Conservation (phyloP, 2,329 filamentous ascomycete species). For the Dactylellina cionopaga region DNA sequence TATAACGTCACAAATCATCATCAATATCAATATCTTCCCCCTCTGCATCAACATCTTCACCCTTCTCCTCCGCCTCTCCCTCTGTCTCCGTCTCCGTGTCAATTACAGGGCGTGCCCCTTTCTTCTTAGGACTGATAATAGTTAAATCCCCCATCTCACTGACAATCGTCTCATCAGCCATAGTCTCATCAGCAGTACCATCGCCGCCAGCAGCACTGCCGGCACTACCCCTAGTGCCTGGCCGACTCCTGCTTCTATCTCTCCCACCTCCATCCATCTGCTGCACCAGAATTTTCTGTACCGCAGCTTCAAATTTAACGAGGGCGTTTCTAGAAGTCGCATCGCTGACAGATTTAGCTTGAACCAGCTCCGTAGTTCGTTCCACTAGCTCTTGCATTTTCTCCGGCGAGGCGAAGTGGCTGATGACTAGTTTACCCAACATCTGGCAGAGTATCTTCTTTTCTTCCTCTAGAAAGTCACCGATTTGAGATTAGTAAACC, state of each 20-base stretch:
- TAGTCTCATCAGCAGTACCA: constrained; percentile 59
- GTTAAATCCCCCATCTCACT: constrained; percentile 61
- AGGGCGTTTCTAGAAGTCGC: constrained; percentile 72
- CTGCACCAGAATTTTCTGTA: constrained; percentile 75
- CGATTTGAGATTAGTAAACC: constrained; percentile 6
- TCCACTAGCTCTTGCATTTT: constrained; percentile 70
- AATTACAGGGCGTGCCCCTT: constrained; percentile 57
- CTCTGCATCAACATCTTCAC: constrained; percentile 57
- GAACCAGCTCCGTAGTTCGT: constrained; percentile 71
- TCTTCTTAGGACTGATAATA: constrained; percentile 64
- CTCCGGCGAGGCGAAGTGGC: constrained; percentile 71
- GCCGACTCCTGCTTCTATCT: constrained; percentile 56
- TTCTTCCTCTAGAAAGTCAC: constrained; percentile 73
- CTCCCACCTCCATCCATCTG: constrained; percentile 56
- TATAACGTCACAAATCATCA: constrained; percentile 54
- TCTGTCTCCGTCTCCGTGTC: constrained; percentile 58
- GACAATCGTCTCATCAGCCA: constrained; percentile 54
- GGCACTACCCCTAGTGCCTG: constrained; percentile 61
- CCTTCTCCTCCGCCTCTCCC: constrained; percentile 59
- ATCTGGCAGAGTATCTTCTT: constrained; percentile 82
- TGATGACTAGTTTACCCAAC: constrained; percentile 83
- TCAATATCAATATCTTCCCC: constrained; percentile 57
- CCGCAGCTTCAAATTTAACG: constrained; percentile 74
- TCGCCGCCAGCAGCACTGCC: constrained; percentile 59
- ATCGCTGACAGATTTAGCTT: constrained; percentile 70